Conservation (phyloP, 2,329 filamentous ascomycete species). For the Fusarium sp. region DNA sequence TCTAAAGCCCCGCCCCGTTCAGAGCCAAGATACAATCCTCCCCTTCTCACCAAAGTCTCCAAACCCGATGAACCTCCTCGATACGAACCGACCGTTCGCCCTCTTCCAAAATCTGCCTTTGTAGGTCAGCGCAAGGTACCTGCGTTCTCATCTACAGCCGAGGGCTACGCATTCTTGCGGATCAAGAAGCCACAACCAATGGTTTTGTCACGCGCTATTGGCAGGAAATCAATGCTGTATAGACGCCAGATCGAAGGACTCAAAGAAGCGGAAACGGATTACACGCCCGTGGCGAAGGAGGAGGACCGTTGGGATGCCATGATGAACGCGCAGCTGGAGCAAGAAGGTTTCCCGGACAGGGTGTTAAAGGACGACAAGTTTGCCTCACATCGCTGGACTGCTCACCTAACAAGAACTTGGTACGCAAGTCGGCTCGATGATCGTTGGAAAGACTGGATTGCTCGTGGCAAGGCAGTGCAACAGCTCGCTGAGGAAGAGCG, state of each 20-base stretch:
- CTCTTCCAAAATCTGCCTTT: slow-evolving; percentile 60
- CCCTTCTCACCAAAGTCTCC: slow-evolving; percentile 49
- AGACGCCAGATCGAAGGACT: slow-evolving; percentile 52
- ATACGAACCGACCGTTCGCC: slow-evolving; percentile 59
- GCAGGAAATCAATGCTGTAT: slow-evolving; percentile 58
- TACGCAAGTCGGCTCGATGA: slow-evolving; percentile 44
- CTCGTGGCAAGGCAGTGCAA: slow-evolving; percentile 53
- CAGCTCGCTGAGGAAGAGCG: slow-evolving; percentile 54
- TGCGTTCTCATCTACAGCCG: slow-evolving; percentile 60
- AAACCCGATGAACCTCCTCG: slow-evolving; percentile 51
- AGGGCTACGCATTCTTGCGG: slow-evolving; percentile 70
- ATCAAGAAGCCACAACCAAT: slow-evolving; percentile 71
- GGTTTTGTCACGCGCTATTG: slow-evolving; percentile 66
- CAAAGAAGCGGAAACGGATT: slow-evolving; percentile 52
- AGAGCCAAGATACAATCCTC: slow-evolving; percentile 27
- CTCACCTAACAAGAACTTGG: slow-evolving; percentile 48
- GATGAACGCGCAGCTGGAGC: slow-evolving; percentile 44
- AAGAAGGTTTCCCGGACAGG: slow-evolving; percentile 20
- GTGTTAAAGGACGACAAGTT: slow-evolving; percentile 10
- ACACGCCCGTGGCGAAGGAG: slow-evolving; percentile 41
- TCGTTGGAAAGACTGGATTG: slow-evolving; percentile 52
- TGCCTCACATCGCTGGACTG: slow-evolving; percentile 46
- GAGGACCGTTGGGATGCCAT: slow-evolving; percentile 62
- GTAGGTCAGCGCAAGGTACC: slow-evolving; percentile 59
- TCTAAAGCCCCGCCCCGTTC: slow-evolving; percentile 24